A percentile compares a stretch with the other conserved stretches of the same genome.
Conservation (phyloP, 805 yeast species). For the Candida glaebosa region DNA sequence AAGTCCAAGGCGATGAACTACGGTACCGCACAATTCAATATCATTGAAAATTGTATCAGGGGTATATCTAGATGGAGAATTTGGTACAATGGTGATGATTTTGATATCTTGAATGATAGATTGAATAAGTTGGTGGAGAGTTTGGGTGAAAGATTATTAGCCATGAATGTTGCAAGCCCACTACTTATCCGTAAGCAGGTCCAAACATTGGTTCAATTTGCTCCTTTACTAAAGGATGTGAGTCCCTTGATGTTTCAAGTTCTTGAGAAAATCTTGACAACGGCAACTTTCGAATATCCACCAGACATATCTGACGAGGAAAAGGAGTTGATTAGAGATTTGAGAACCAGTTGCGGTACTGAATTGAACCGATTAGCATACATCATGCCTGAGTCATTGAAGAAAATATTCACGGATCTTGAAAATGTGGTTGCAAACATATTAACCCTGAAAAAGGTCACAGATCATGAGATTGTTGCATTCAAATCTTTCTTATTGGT, state of each 20-base stretch:
- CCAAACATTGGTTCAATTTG: conserved; percentile 90
- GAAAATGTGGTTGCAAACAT: conserved; percentile 78
- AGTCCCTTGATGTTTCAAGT: conserved; percentile 75
- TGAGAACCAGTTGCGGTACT: conserved; percentile 89
- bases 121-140: conserved; percentile 57
- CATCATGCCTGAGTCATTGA: conserved; percentile 88
- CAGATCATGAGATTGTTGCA: conserved; percentile 89
- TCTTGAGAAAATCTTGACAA: conserved; percentile 77
- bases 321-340: conserved; percentile 76
- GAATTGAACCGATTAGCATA: conserved; percentile 92
- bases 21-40: conserved; percentile 78
- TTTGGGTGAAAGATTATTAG: conserved; percentile 70
- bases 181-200: conserved; percentile 77
- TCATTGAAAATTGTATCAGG: conserved; percentile 84
- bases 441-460: conserved; percentile 63
- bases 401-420: conserved; percentile 73
- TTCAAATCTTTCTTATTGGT: conserved; percentile 89
- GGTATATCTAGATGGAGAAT: conserved; percentile 95
- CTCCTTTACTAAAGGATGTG: conserved; percentile 80
- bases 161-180: conserved; percentile 76
- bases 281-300: conserved; percentile 82
- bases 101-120: conserved; percentile 50
- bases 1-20: conserved; percentile 64
- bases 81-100: conserved; percentile 68
- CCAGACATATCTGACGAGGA: conserved; percentile 63